A percentile compares a stretch with the other conserved stretches of the same genome.
Evolutionary conservation across 306 rosid species (phyloP).

Genomic region (Citrullus colocynthis): DNA sequence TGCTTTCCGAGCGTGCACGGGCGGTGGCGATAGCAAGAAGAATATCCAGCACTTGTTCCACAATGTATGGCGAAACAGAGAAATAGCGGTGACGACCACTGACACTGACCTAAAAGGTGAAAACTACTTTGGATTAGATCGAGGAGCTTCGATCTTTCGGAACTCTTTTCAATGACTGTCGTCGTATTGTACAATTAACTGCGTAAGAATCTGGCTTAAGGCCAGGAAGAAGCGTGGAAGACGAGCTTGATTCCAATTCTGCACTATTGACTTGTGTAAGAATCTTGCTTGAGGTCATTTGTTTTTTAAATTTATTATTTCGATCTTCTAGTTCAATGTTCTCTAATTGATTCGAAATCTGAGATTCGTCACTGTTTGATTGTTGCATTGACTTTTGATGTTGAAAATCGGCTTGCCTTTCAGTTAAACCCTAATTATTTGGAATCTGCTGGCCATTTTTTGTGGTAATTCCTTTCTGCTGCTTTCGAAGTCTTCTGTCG

Average conservation of each 20-base stretch:
- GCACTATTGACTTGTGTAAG: not conserved
- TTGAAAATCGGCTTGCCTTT: not conserved
- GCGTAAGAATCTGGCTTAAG: not conserved
- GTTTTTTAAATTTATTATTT: not conserved
- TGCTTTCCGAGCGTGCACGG: not conserved
- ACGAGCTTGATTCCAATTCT: not conserved
- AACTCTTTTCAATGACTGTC: not conserved
- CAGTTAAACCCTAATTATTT: not conserved
- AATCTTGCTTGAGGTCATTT: not conserved
- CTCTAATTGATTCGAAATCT: not conserved
- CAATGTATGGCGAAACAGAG: not conserved
- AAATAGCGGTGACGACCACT: not conserved
- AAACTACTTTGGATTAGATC: too few relatives aligned
- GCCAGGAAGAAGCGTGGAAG: not conserved
- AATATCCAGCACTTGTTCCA: not conserved
- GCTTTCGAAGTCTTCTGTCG: not conserved
- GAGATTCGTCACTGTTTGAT: not conserved
- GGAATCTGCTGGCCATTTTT: not conserved
- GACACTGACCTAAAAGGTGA: not conserved
- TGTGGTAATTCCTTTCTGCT: not conserved
- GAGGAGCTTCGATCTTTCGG: not conserved
- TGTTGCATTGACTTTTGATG: not conserved
- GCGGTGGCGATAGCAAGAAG: not conserved
- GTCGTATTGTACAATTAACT: not conserved
- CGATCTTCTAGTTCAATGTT: not conserved